These are phyloP conservation scores for Chlamydomonas reinhardtii DNA, from an alignment of 163 green algal genomes.

Conservation along the genomic window DNA sequence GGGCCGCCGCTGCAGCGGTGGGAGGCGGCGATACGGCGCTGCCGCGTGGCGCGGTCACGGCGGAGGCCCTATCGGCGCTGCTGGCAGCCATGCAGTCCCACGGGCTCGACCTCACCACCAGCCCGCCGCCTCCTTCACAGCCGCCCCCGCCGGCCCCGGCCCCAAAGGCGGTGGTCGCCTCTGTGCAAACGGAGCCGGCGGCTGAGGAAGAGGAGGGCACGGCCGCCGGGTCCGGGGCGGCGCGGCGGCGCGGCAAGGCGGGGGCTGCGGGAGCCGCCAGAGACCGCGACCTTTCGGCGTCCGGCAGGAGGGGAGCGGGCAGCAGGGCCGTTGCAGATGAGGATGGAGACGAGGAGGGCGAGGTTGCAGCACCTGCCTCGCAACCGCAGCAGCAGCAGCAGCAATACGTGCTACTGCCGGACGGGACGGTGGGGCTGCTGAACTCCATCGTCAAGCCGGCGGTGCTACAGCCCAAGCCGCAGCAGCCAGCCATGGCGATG, in stretches of 20 bases:
- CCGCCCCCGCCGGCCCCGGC: neutral
- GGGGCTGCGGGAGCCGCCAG: no score
- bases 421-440: constrained; percentile 29
- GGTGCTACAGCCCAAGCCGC: neutral
- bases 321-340: no score
- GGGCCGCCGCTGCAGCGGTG: neutral
- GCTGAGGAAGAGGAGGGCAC: neutral
- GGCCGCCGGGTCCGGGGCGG: no score
- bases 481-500: neutral
- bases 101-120: constrained; percentile 19
- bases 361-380: no score
- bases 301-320: no score
- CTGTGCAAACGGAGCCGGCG: neutral
- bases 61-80: constrained; percentile 12
- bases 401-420: constrained; percentile 38
- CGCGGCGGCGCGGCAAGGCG: no score
- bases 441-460: constrained; percentile 20
- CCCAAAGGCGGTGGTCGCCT: neutral
- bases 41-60: constrained; percentile 2
- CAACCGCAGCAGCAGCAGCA: neutral
- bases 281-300: no score
- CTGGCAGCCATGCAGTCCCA: constrained; percentile 21
- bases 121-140: neutral
- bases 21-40: neutral
- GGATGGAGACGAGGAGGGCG: no score